Conservation (phyloP, 345 rosid genomes). For the Heritiera littoralis region DNA sequence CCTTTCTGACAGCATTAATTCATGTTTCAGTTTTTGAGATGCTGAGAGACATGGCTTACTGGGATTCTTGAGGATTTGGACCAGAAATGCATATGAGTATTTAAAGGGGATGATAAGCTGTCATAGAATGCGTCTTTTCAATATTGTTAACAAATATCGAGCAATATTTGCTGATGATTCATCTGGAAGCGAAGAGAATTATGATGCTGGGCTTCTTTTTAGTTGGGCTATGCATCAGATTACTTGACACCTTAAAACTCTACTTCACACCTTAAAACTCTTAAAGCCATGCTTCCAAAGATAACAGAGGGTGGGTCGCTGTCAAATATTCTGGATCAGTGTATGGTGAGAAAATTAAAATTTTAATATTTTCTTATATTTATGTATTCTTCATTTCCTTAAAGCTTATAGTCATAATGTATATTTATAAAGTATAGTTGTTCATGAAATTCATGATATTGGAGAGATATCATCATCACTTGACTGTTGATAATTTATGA, state of each 20-base stretch:
- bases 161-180: conserved; percentile 98
- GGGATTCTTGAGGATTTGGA: conserved; percentile 96
- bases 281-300: conserved; percentile 90
- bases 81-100: conserved; percentile 85
- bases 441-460: not conserved
- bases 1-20: conserved; percentile 29
- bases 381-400: conserved; percentile 8
- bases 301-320: conserved; percentile 94
- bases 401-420: not conserved
- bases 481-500: not conserved
- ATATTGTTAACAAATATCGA: conserved; percentile 94
- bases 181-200: conserved; percentile 94
- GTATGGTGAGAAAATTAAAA: conserved; percentile 64
- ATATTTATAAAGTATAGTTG: not conserved
- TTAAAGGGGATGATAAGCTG: conserved; percentile 90
- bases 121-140: conserved; percentile 90
- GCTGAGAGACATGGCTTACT: conserved; percentile 97
- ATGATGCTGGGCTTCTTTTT: conserved; percentile 92
- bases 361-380: not conserved
- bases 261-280: conserved; percentile 92
- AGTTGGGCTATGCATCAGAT: conserved; percentile 99
- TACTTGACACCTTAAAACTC: conserved; percentile 92
- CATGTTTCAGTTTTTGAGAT: conserved; percentile 81
- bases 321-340: conserved; percentile 91
- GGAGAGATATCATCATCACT: not conserved